These are phyloP conservation scores for Penicillium occitanis DNA, from an alignment of 2,329 filamentous ascomycete species.

Conservation along the genomic window DNA sequence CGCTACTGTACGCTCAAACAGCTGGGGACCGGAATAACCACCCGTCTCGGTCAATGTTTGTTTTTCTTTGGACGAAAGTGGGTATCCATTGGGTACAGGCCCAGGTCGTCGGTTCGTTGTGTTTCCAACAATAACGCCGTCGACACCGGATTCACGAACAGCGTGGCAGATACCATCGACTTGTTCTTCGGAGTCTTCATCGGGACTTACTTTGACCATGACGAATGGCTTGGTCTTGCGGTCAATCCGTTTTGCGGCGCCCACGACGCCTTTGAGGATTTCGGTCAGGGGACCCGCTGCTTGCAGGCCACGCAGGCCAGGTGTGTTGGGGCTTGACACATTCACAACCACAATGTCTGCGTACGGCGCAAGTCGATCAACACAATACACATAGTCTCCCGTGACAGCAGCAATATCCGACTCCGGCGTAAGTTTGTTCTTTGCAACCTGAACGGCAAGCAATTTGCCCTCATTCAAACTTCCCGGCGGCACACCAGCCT, in stretches of 20 bases:
- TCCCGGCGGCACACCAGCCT: constrained; percentile 75
- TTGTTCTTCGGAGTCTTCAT: constrained; percentile 83
- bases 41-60: constrained; percentile 71
- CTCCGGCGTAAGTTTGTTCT: constrained; percentile 92
- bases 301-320: constrained; percentile 83
- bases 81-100: constrained; percentile 65
- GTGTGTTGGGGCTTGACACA: constrained; percentile 94
- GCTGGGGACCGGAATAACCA: constrained; percentile 85
- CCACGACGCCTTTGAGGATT: constrained; percentile 78
- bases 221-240: constrained; percentile 74
- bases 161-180: constrained; percentile 86
- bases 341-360: constrained; percentile 98
- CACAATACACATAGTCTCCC: constrained; percentile 83
- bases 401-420: constrained; percentile 78
- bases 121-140: constrained; percentile 95
- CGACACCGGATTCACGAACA: constrained; percentile 78
- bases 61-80: constrained; percentile 66
- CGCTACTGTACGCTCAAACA: constrained; percentile 76
- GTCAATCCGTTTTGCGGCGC: constrained; percentile 67
- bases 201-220: constrained; percentile 98
- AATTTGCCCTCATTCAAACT: constrained; percentile 73
- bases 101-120: constrained; percentile 82
- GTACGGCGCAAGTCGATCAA: constrained; percentile 77
- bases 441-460: constrained; percentile 88
- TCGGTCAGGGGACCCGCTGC: constrained; percentile 77